phyloP scores from a whole-genome alignment of 2,329 filamentous ascomycete species.

The Stemphylium beticola region DNA sequence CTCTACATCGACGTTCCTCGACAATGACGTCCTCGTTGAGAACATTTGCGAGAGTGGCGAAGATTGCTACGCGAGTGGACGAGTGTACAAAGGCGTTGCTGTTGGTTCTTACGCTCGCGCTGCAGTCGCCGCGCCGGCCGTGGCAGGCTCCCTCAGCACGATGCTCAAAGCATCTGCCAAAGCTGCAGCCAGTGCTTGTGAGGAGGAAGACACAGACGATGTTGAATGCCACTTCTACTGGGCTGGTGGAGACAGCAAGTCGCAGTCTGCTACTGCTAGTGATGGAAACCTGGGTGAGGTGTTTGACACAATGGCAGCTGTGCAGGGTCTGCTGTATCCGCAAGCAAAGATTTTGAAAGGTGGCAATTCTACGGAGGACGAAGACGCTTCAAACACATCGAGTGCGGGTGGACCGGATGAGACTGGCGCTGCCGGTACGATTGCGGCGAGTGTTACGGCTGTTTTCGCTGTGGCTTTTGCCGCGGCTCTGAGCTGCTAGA shows the following conservation, averaged over 20 bases:
- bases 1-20: slow-evolving; percentile 48
- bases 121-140: slow-evolving; percentile 24
- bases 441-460: slow-evolving; percentile 13
- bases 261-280: slow-evolving; percentile 9
- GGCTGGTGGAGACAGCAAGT: not conserved
- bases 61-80: slow-evolving; percentile 68
- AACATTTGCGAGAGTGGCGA: slow-evolving; percentile 65
- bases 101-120: slow-evolving; percentile 32
- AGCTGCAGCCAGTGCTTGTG: slow-evolving; percentile 27
- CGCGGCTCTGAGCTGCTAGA: slow-evolving; percentile 6
- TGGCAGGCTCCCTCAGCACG: slow-evolving; percentile 19
- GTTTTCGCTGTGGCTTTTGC: slow-evolving; percentile 19
- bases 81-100: slow-evolving; percentile 64
- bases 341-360: slow-evolving; percentile 10
- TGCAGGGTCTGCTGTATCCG: slow-evolving; percentile 32
- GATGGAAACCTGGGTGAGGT: slow-evolving; percentile 26
- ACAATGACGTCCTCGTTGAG: slow-evolving; percentile 68
- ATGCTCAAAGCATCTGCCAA: slow-evolving; percentile 29
- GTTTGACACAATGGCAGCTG: slow-evolving; percentile 27
- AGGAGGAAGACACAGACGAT: not conserved
- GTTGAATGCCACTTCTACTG: not conserved
- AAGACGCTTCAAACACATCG: slow-evolving; percentile 10
- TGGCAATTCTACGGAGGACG: slow-evolving; percentile 2
- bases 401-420: slow-evolving; percentile 7
- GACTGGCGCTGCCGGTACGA: slow-evolving; percentile 13